phyloP scores from a whole-genome alignment of 2,329 filamentous ascomycete species.

The Fusarium mexicanum region DNA sequence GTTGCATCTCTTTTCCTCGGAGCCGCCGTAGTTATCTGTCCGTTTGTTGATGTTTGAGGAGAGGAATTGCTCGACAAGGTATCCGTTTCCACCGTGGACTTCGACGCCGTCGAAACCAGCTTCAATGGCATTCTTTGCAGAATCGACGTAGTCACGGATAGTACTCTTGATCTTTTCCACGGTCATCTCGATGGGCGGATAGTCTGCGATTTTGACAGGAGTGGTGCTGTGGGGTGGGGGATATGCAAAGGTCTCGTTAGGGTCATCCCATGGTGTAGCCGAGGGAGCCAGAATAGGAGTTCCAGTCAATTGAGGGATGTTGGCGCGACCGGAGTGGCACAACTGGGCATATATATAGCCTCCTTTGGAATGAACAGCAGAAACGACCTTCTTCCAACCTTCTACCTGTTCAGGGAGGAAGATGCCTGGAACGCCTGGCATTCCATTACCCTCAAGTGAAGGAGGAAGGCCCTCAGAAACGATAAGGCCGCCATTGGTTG shows the following conservation, averaged over 20 bases:
- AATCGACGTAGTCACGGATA: slow-evolving; percentile 43
- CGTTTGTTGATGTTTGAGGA: slow-evolving; percentile 50
- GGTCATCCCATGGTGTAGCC: slow-evolving; percentile 57
- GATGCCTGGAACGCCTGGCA: slow-evolving; percentile 65
- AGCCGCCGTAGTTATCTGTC: slow-evolving; percentile 50
- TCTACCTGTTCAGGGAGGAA: slow-evolving; percentile 63
- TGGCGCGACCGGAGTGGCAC: slow-evolving; percentile 56
- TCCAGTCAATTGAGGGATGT: slow-evolving; percentile 51
- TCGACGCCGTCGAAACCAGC: slow-evolving; percentile 61
- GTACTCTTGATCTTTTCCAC: slow-evolving; percentile 54
- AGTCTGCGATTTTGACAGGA: slow-evolving; percentile 51
- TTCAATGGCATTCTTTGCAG: slow-evolving; percentile 58
- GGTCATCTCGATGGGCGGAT: slow-evolving; percentile 47
- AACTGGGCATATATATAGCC: slow-evolving; percentile 71
- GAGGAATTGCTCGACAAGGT: slow-evolving; percentile 53
- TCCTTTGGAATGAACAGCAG: slow-evolving; percentile 69
- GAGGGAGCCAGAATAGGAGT: slow-evolving; percentile 50
- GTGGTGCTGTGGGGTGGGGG: slow-evolving; percentile 47
- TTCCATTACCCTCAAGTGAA: slow-evolving; percentile 51
- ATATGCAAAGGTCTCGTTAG: slow-evolving; percentile 53
- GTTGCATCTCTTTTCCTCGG: slow-evolving; percentile 49
- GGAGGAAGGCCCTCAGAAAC: slow-evolving; percentile 60
- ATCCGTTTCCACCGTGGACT: slow-evolving; percentile 53
- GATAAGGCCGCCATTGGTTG: slow-evolving; percentile 53
- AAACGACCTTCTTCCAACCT: slow-evolving; percentile 67